phyloP scores from a whole-genome alignment of 2,329 filamentous ascomycete species.

The Akanthomyces lecanii region DNA sequence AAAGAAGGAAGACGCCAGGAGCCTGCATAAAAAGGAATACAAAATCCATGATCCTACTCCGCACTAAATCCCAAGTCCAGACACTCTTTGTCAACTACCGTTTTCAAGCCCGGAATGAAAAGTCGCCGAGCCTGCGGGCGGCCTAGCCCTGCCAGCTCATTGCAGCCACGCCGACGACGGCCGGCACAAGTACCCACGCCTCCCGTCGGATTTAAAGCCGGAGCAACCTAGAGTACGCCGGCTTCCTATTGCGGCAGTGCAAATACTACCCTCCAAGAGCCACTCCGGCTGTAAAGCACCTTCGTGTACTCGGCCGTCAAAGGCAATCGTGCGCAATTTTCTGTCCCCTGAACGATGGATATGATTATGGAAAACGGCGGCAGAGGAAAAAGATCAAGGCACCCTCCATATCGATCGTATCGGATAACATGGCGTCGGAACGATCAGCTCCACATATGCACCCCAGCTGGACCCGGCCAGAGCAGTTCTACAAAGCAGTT shows the following conservation, averaged over 20 bases:
- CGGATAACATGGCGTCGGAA: no score
- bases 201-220: constrained; percentile 12
- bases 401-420: no score
- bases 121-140: neutral
- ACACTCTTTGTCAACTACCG: neutral
- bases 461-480: neutral
- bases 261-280: neutral
- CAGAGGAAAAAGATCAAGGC: no score
- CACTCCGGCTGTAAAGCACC: no score
- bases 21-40: no score
- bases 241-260: neutral
- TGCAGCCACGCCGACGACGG: constrained; percentile 9
- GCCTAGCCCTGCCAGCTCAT: neutral
- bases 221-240: neutral
- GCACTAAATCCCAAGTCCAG: neutral
- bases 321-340: no score
- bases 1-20: neutral
- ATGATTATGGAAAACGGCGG: no score
- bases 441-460: neutral
- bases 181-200: constrained; percentile 14
- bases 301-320: no score
- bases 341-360: no score
- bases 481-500: neutral
- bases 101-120: neutral
- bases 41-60: no score